Base-by-base conservation (phyloP, 805 yeast genomes). In the Cyberlindnera sargentensis region DNA sequence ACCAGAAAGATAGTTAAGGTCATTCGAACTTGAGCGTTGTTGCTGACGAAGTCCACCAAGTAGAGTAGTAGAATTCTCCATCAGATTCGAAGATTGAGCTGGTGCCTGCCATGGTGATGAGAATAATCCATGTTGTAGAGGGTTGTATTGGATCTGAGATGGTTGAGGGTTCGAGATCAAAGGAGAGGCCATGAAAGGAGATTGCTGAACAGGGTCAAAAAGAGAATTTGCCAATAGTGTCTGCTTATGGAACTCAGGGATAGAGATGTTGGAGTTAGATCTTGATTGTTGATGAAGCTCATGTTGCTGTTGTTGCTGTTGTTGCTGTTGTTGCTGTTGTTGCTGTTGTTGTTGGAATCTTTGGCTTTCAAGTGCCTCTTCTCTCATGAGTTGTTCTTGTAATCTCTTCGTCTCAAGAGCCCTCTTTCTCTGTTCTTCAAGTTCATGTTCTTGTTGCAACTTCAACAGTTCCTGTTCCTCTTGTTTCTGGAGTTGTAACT, bases 171-270 rank as follows among this genome's bases (percentile, higher is more conserved):
- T 39, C 8, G 36, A n/a, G 5, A 29, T 37, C 28, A 43, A 38
- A 23, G 48, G 49, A 26, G 45, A 40, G 3, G 46, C 33, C 9
- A 33, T 29, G 40, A 43, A 43, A 2, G 44, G 35, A 31, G 47
- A 38, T 20, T 35, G 27, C 23, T 40, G 42, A 23, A 32, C 37
- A n/a, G 29, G 31, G 5, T 41, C 47, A 37, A 43, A 37, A 1
- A 38, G 9, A 4, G 42, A 39, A 26, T 37, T 46, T 29, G 25
- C 36, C n/a, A 39, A 24, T 15, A 26, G 36, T 11, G 36, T 24
- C 25, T 25, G 36, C 4, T 34, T 20, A 11, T 32, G 34, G 34
- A 36, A 32, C 8, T 39, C 41, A 5, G 34, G 32, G 5, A 24
- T 30, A 8, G 45, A 41, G 5, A 34, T 34, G 26, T 39, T 42